Evolutionary conservation across 2,329 filamentous ascomycete species (phyloP).

Genomic region (Monilinia fructigena): DNA sequence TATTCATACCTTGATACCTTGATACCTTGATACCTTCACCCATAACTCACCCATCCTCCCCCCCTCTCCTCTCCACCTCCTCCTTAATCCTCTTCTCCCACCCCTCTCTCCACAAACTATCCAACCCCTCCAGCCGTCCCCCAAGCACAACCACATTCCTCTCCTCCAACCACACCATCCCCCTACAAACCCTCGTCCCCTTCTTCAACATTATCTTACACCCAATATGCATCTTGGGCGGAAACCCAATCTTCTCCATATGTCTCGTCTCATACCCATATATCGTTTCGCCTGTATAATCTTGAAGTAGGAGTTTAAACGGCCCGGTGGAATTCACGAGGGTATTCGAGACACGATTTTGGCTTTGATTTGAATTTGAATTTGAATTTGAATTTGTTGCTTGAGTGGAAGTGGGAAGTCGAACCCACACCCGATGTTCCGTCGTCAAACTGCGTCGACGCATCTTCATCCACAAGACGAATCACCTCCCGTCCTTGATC

Average conservation of each 20-base stretch:
- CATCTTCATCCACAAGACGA: conserved; percentile 57
- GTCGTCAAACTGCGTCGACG: not conserved
- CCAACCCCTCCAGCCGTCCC: conserved; percentile 79
- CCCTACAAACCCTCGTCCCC: conserved; percentile 68
- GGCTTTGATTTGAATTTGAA: conserved; percentile 29
- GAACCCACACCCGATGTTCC: no score
- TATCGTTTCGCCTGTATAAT: conserved; percentile 66
- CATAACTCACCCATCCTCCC: conserved; percentile 51
- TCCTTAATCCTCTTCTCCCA: conserved; percentile 29
- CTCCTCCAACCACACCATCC: conserved; percentile 75
- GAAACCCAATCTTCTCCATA: conserved; percentile 57
- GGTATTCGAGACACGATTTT: not conserved
- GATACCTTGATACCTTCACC: not conserved
- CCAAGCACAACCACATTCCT: conserved; percentile 70
- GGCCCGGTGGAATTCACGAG: conserved; percentile 46
- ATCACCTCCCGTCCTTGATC: conserved; percentile 76
- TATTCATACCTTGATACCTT: not conserved
- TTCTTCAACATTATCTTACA: conserved; percentile 74
- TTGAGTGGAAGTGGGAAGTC: no score
- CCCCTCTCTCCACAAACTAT: conserved; percentile 72
- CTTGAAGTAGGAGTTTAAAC: conserved; percentile 81
- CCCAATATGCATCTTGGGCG: conserved; percentile 69
- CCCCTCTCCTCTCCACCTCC: conserved; percentile 52
- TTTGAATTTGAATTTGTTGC: conserved; percentile 35
- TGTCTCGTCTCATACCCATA: conserved; percentile 70